These are phyloP conservation scores for Strobilomyces dryophilus DNA, from an alignment of 768 basidiomycete species.

Conservation along the genomic window DNA sequence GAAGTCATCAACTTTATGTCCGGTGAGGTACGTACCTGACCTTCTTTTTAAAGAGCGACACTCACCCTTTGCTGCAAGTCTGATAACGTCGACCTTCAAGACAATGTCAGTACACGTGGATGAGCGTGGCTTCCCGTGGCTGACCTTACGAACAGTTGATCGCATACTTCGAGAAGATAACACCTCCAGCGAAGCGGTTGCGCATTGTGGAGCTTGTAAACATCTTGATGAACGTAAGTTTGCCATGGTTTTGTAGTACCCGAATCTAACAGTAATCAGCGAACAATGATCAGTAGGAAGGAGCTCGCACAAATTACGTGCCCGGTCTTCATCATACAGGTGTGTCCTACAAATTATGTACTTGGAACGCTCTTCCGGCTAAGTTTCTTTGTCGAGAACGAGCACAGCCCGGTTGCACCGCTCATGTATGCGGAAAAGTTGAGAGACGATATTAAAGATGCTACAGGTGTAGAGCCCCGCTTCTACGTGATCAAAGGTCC, in stretches of 20 bases:
- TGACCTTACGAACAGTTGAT: conserved; percentile 47
- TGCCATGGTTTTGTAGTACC: not conserved
- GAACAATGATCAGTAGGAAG: conserved; percentile 47
- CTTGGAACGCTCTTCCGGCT: not conserved
- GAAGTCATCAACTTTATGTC: conserved; percentile 55
- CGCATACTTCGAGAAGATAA: conserved; percentile 54
- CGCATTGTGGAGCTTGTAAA: conserved; percentile 51
- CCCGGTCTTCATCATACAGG: conserved; percentile 70
- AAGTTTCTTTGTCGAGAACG: conserved; percentile 43
- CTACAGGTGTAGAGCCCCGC: conserved; percentile 41
- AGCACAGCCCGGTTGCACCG: conserved; percentile 51
- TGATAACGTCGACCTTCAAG: conserved; percentile 50
- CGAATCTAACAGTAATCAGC: conserved; percentile 34
- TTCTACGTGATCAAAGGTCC: conserved; percentile 62
- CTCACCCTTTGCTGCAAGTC: conserved; percentile 9
- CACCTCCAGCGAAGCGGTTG: conserved; percentile 52
- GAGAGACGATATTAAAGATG: conserved; percentile 45
- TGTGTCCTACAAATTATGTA: conserved; percentile 23
- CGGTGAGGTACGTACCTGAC: conserved; percentile 44
- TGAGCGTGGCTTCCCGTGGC: not conserved
- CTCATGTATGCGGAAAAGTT: conserved; percentile 55
- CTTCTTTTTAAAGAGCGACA: not conserved
- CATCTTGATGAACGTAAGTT: conserved; percentile 56
- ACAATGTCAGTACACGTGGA: conserved; percentile 47
- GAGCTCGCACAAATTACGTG: conserved; percentile 50